These are phyloP conservation scores for Kwoniella mangroviensis DNA, from an alignment of 768 basidiomycete species.

Conservation along the genomic window DNA sequence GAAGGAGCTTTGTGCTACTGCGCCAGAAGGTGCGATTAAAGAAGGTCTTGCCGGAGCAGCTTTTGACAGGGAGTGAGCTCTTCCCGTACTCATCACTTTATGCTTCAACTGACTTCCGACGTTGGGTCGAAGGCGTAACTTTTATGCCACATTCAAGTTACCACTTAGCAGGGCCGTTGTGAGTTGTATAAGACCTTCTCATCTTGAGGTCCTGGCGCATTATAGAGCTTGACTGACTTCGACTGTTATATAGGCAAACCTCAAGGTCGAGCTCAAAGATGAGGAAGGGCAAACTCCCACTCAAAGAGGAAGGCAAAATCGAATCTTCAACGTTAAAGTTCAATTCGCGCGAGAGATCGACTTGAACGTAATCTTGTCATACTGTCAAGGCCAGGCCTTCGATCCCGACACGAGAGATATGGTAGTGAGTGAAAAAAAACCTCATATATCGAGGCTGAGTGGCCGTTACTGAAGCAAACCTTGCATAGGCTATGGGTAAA, in stretches of 20 bases:
- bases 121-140: slow-evolving; percentile 6
- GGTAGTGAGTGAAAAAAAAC: slow-evolving; percentile 29
- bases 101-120: not conserved
- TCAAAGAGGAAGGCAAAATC: slow-evolving; percentile 30
- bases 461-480: not conserved
- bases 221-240: not conserved
- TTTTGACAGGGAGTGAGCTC: slow-evolving; percentile 43
- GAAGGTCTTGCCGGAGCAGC: slow-evolving; percentile 34
- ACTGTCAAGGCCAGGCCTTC: slow-evolving; percentile 42
- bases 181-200: not conserved
- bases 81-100: not conserved
- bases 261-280: slow-evolving; percentile 42
- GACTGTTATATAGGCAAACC: slow-evolving; percentile 22
- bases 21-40: slow-evolving; percentile 27
- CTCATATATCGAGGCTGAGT: not conserved
- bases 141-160: slow-evolving; percentile 44
- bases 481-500: slow-evolving; percentile 5
- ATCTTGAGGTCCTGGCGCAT: not conserved
- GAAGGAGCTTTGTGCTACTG: slow-evolving; percentile 32
- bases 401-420: slow-evolving; percentile 37
- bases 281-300: slow-evolving; percentile 22
- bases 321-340: slow-evolving; percentile 48
- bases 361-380: slow-evolving; percentile 43
- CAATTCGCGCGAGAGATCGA: slow-evolving; percentile 47
- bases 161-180: slow-evolving; percentile 28